Conservation (phyloP, 75 land plant genomes). For the Pinus albicaulis region DNA sequence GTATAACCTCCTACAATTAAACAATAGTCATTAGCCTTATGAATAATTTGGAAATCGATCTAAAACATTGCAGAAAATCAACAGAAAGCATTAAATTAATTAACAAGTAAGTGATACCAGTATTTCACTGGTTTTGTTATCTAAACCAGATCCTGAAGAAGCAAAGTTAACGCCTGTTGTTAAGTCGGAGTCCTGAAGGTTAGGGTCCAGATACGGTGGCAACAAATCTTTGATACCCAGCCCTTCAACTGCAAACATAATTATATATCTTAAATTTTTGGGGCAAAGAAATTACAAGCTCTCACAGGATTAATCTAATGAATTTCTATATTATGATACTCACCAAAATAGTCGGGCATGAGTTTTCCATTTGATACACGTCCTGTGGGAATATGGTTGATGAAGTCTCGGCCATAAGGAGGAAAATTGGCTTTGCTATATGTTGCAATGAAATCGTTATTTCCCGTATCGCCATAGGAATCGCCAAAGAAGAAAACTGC, state of each 20-base stretch:
- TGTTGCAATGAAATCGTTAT: constrained; percentile 18
- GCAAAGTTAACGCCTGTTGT: neutral
- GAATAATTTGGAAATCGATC: no score
- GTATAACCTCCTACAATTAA: constrained; percentile 41
- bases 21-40: no score
- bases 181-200: neutral
- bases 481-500: constrained; percentile 7
- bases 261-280: no score
- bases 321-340: no score
- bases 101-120: neutral
- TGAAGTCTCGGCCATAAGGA: no score
- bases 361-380: no score
- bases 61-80: no score
- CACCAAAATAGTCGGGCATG: neutral
- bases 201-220: neutral
- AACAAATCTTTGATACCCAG: neutral
- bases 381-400: no score
- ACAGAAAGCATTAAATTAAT: no score
- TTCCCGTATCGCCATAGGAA: constrained; percentile 25
- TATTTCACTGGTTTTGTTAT: neutral
- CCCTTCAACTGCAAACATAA: neutral
- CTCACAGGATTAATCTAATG: no score
- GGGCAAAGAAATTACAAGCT: no score
- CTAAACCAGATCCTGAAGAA: neutral
- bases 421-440: constrained; percentile 1